Conservation (phyloP, 257 asterid species). For the Eustoma russellianum region DNA sequence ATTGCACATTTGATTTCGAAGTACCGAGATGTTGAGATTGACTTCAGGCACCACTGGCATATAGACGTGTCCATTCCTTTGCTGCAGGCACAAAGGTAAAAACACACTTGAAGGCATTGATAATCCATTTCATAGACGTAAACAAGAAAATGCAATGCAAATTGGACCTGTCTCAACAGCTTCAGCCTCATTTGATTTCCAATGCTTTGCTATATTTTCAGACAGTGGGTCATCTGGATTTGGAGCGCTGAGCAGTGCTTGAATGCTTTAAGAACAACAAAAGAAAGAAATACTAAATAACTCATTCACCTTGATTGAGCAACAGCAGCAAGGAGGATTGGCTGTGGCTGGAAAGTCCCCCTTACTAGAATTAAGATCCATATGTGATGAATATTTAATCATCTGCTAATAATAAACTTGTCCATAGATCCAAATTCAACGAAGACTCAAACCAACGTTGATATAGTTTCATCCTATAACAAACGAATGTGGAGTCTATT, state of each 20-base stretch:
- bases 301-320: too few species aligned
- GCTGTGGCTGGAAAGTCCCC: too few species aligned
- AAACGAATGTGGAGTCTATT: too few species aligned
- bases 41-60: slow-evolving; percentile 29
- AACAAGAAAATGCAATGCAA: not conserved
- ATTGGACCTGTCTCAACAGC: slow-evolving; percentile 56
- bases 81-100: slow-evolving; percentile 15
- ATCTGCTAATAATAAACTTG: too few species aligned
- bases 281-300: not conserved
- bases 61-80: slow-evolving; percentile 29
- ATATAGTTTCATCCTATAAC: too few species aligned
- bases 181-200: slow-evolving; percentile 55
- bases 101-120: not conserved
- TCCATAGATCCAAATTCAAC: too few species aligned
- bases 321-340: too few species aligned
- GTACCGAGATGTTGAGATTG: not conserved
- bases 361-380: too few species aligned
- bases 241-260: slow-evolving; percentile 65
- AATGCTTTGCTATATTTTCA: slow-evolving; percentile 60
- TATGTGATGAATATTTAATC: too few species aligned
- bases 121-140: not conserved
- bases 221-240: slow-evolving; percentile 66
- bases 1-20: too few species aligned
- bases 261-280: slow-evolving; percentile 29
- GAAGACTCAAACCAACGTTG: too few species aligned